Evolutionary conservation across 139 green algal genomes (phyloP).

Genomic region (Micractinium conductrix): DNA sequence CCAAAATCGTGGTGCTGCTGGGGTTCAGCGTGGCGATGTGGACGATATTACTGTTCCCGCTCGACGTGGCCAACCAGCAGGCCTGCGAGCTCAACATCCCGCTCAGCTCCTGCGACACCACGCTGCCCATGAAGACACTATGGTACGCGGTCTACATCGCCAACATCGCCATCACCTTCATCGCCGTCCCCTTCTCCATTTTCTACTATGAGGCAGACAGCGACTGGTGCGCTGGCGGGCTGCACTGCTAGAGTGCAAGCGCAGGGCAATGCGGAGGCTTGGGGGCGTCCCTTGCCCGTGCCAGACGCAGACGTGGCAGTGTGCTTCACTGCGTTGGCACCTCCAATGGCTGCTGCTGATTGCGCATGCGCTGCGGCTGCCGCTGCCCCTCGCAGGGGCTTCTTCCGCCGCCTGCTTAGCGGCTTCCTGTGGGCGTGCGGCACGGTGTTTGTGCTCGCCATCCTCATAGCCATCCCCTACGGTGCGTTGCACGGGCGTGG

Average conservation of each 20-base stretch:
- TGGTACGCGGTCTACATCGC: constrained; percentile 91
- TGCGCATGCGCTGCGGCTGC: neutral
- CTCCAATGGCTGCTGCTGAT: neutral
- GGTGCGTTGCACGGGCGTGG: constrained; percentile 48
- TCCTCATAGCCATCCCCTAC: constrained; percentile 81
- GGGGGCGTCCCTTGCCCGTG: neutral
- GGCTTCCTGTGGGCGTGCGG: constrained; percentile 65
- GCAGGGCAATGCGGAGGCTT: neutral
- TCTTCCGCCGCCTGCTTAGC: constrained; percentile 62
- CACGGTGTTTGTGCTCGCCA: constrained; percentile 57
- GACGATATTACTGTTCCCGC: constrained; percentile 92
- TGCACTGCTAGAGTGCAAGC: no score
- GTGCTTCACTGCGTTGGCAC: neutral
- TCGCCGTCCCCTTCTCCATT: constrained; percentile 92
- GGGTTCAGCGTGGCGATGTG: constrained; percentile 87
- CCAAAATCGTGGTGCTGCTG: constrained; percentile 92
- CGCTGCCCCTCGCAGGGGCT: constrained; percentile 60
- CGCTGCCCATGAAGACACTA: constrained; percentile 89
- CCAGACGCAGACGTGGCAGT: neutral
- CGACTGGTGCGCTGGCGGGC: constrained; percentile 89
- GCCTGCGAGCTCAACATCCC: constrained; percentile 77
- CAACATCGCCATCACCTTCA: constrained; percentile 81
- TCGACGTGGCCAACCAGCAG: constrained; percentile 91
- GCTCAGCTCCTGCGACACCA: constrained; percentile 77
- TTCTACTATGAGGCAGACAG: constrained; percentile 98